Conservation (phyloP, 352 stramenopile genomes). For the Phytophthora ramorum region DNA sequence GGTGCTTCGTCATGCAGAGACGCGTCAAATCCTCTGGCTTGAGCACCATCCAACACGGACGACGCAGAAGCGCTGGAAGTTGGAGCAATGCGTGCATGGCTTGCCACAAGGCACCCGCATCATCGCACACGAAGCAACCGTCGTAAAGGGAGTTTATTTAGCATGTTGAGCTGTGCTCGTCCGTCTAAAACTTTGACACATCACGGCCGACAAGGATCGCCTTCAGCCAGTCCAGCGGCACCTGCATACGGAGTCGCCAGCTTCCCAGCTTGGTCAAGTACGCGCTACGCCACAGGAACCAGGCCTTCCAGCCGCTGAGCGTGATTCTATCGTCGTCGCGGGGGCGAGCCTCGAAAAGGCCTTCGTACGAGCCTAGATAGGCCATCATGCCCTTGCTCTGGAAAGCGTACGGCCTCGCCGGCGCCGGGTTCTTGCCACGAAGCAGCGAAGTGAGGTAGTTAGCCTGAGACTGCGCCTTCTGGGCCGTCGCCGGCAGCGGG, state of each 20-base stretch:
- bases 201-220: conserved; percentile 96
- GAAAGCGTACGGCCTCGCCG: conserved; percentile 72
- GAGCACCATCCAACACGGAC: not conserved
- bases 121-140: conserved; percentile 18
- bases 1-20: conserved; percentile 13
- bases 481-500: conserved; percentile 91
- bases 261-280: conserved; percentile 97
- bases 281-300: conserved; percentile 94
- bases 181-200: conserved; percentile 91
- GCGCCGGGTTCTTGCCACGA: conserved; percentile 56
- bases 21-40: not conserved
- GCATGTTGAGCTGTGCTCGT: not conserved
- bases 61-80: not conserved
- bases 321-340: conserved; percentile 55
- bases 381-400: conserved; percentile 94
- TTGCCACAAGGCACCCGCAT: not conserved
- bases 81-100: not conserved
- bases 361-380: conserved; percentile 93
- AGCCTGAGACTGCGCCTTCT: conserved; percentile 89
- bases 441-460: conserved; percentile 69
- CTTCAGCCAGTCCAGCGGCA: conserved; percentile 98
- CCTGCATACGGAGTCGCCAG: conserved; percentile 93
- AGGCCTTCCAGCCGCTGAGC: conserved; percentile 90
- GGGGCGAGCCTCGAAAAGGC: conserved; percentile 85
- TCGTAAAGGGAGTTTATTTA: conserved; percentile 9